Evolutionary conservation across 2,329 filamentous ascomycete genomes (phyloP).

Genomic region (Aspergillus nomiae): DNA sequence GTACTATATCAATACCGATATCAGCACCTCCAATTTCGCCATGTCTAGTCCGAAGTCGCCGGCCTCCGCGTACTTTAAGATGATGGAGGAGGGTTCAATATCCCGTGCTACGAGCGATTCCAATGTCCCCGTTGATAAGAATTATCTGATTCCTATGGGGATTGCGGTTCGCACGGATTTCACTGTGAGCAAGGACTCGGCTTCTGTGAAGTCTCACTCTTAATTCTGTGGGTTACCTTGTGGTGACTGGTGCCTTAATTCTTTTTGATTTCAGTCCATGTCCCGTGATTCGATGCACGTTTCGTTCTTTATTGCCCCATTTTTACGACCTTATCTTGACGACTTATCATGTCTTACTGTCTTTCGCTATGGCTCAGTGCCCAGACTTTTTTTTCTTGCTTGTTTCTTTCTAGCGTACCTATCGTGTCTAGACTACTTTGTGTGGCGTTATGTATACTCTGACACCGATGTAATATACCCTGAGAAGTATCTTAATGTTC

Average conservation of each 20-base stretch:
- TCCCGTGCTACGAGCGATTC: conserved; percentile 21
- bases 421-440: neutral
- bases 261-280: neutral
- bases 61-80: conserved; percentile 30
- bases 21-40: conserved; percentile 26
- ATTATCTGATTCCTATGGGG: conserved; percentile 17
- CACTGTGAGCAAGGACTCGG: conserved; percentile 26
- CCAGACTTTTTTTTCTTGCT: neutral
- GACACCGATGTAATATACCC: conserved; percentile 1
- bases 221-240: neutral
- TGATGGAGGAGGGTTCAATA: conserved; percentile 28
- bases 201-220: conserved; percentile 17
- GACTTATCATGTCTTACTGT: neutral
- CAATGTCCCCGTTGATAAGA: conserved; percentile 15
- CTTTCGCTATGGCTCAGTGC: neutral
- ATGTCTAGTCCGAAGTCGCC: conserved; percentile 28
- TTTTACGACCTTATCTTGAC: neutral
- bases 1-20: conserved; percentile 30
- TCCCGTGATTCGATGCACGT: neutral
- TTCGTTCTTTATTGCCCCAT: conserved; percentile 10
- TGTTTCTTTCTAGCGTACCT: neutral
- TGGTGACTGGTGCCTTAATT: neutral
- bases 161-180: conserved; percentile 37
- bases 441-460: neutral
- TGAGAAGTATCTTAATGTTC: neutral